phyloP scores from a whole-genome alignment of 257 asterid genomes.

The Paulownia fortunei region DNA sequence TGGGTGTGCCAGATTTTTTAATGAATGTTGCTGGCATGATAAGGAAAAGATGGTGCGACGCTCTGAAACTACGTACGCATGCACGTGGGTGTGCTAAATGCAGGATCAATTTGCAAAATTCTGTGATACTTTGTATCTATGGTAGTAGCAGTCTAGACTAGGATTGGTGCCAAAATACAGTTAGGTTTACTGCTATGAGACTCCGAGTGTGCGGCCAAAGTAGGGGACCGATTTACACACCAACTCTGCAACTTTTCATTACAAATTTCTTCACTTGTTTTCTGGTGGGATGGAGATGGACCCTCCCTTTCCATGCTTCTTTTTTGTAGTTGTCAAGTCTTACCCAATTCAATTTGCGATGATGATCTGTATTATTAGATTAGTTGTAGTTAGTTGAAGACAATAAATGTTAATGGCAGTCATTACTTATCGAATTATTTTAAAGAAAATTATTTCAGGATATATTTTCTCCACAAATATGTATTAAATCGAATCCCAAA shows the following conservation, averaged over 20 bases:
- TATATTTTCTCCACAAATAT: too few relatives aligned
- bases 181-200: not conserved
- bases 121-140: not conserved
- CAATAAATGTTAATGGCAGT: not conserved
- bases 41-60: too few relatives aligned
- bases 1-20: not conserved
- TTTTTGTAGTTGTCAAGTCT: not conserved
- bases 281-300: not conserved
- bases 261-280: not conserved
- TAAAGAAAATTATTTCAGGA: too few relatives aligned
- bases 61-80: not conserved
- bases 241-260: not conserved
- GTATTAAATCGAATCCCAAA: too few relatives aligned
- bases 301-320: not conserved
- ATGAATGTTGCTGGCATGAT: too few relatives aligned
- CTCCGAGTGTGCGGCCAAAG: slow-evolving; percentile 3
- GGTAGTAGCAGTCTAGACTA: not conserved
- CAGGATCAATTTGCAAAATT: not conserved
- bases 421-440: not conserved
- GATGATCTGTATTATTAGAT: not conserved
- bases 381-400: not conserved
- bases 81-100: slow-evolving; percentile 27
- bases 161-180: not conserved
- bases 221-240: slow-evolving; percentile 17
- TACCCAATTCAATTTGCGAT: not conserved